Evolutionary conservation across 305 asterid species (phyloP).

Genomic region (Solanum aculeatissimum): DNA sequence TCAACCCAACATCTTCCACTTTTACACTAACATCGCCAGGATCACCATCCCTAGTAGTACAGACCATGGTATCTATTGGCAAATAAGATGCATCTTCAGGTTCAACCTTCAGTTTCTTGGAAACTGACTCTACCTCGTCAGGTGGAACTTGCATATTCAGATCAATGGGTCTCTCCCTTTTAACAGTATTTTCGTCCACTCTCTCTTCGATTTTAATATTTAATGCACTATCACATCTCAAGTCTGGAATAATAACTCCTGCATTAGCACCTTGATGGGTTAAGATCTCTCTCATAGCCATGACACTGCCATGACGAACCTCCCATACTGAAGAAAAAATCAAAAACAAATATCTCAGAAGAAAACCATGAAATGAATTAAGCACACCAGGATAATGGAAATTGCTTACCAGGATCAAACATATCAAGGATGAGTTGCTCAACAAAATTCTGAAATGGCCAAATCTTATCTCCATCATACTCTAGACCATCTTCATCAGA

Average conservation of each 20-base stretch:
- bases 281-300: constrained; percentile 97
- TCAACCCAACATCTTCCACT: constrained; percentile 36
- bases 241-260: constrained; percentile 62
- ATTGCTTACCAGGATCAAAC: constrained; percentile 76
- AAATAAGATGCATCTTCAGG: constrained; percentile 35
- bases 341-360: constrained; percentile 6
- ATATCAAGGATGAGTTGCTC: constrained; percentile 93
- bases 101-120: constrained; percentile 59
- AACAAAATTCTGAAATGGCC: constrained; percentile 91
- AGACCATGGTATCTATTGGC: constrained; percentile 5
- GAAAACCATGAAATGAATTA: constrained; percentile 2
- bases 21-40: constrained; percentile 16
- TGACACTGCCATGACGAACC: constrained; percentile 97
- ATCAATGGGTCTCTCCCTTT: constrained; percentile 68
- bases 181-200: constrained; percentile 27
- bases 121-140: constrained; percentile 49
- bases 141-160: constrained; percentile 49
- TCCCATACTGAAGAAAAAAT: constrained; percentile 75
- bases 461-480: constrained; percentile 66
- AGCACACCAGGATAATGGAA: not conserved
- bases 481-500: constrained; percentile 81
- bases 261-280: constrained; percentile 93
- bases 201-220: constrained; percentile 23
- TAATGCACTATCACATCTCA: constrained; percentile 22
- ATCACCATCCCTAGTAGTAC: constrained; percentile 18